Conservation (phyloP, 306 rosid species). For the Spatholobus suberectus region DNA sequence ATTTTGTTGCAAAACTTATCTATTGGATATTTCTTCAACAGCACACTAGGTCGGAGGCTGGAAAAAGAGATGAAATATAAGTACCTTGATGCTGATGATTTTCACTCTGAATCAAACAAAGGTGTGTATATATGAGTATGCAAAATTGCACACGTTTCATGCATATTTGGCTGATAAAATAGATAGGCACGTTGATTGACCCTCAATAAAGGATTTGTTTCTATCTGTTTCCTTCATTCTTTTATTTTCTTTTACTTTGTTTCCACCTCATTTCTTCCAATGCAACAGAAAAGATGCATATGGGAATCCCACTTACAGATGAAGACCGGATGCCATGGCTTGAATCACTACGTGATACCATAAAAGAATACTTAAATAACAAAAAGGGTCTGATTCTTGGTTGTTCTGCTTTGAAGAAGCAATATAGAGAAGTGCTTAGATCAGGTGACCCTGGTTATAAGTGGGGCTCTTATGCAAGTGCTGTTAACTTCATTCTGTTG, state of each 20-base stretch:
- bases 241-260: background rate
- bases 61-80: constrained; percentile 54
- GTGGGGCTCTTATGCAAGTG: constrained; percentile 47
- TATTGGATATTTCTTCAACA: constrained; percentile 46
- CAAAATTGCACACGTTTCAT: background rate
- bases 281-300: constrained; percentile 72
- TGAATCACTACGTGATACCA: constrained; percentile 54
- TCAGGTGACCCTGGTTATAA: constrained; percentile 68
- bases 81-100: constrained; percentile 91
- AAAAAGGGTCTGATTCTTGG: constrained; percentile 58
- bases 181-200: background rate
- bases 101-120: constrained; percentile 79
- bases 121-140: constrained; percentile 44
- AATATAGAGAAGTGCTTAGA: constrained; percentile 75
- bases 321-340: constrained; percentile 92
- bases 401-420: constrained; percentile 81
- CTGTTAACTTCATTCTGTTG: constrained; percentile 70
- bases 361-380: constrained; percentile 43
- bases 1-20: background rate
- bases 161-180: constrained; percentile 8
- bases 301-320: constrained; percentile 78
- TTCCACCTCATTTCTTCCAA: background rate
- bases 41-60: constrained; percentile 79
- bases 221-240: background rate
- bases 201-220: background rate